These are phyloP conservation scores for Tricharina praecox DNA, from an alignment of 495 filamentous ascomycete genomes.

Conservation along the genomic window DNA sequence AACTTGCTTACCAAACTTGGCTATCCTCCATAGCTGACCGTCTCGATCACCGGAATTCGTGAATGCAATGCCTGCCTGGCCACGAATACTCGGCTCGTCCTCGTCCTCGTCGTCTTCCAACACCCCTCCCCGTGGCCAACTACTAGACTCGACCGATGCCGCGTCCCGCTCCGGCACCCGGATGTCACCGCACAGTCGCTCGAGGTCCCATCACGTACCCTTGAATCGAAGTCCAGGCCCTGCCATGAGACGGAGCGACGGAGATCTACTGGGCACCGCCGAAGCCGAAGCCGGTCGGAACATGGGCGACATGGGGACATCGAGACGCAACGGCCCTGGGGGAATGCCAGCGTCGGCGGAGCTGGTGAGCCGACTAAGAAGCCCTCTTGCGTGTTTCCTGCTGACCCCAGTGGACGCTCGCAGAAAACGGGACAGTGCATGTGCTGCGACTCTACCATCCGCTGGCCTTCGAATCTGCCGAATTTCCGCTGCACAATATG, in stretches of 20 bases:
- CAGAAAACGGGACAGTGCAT: constrained; percentile 55
- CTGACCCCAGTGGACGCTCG: too few species aligned
- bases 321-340: constrained; percentile 5
- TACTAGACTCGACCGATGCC: not conserved
- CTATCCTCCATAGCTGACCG: too few species aligned
- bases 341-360: not conserved
- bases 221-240: not conserved
- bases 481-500: constrained; percentile 75
- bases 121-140: not conserved
- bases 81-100: not conserved
- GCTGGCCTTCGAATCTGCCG: constrained; percentile 61
- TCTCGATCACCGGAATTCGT: too few species aligned
- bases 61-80: not conserved
- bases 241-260: constrained; percentile 11
- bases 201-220: constrained; percentile 19
- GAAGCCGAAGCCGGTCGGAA: not conserved
- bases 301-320: constrained; percentile 8
- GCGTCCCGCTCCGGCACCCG: not conserved
- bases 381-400: too few species aligned
- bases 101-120: not conserved
- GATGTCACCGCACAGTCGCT: constrained; percentile 16
- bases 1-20: too few species aligned
- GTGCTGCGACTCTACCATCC: constrained; percentile 65
- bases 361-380: constrained; percentile 10
- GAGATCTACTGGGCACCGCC: constrained; percentile 9